Evolutionary conservation across 1,284 basidiomycete species (phyloP), one percentile per base, ranked within the genome.

Genomic region (Trametes pubescens): DNA sequence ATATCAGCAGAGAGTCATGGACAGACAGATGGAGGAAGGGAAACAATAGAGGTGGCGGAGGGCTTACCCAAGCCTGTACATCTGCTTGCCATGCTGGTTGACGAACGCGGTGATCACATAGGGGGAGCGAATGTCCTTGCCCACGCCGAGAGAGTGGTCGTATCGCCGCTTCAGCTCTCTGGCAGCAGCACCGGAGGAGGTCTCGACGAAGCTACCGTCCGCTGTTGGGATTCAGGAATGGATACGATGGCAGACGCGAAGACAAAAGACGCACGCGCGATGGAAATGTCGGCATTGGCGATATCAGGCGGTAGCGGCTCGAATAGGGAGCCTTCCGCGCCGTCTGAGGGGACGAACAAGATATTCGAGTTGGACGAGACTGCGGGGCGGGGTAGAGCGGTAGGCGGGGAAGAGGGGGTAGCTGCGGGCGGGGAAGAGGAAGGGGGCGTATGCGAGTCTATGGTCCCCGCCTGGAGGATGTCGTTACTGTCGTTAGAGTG

Each of bases 201-300:
- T 93, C 73, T 94, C 92, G 35, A 93, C 85, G 73, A 89, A 94
- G 56, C 81, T 89, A 63, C 86, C 86, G 73, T 93, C 90, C 48
- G 67, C 73, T 74, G 59, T 40, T 52, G 37, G 56, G 53, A 57
- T 26, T 18, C 32, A 44, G 24, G 38, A 16, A 43, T 38, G 24
- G 37, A 35, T 22, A 43, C 54, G 54, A 60, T 24, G 32, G 37
- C n/a, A 54, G 26, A 46, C 21, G 26, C 48, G 44, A 48, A 16
- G 13, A 48, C 47, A 29, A 48, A 29, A 48, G 44, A 86, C 88
- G 77, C 71, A 90, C 88, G 79, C 58, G 88, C 85, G 62, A 90
- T 80, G 32, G 80, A 84, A 46, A 90, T 81, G 67, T 88, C 87
- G 13, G 86, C 86, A n/a, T 78, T 74, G 29, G 82, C 81, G 26